phyloP scores from a whole-genome alignment of 352 stramenopile species.

The Phytophthora ramorum region DNA sequence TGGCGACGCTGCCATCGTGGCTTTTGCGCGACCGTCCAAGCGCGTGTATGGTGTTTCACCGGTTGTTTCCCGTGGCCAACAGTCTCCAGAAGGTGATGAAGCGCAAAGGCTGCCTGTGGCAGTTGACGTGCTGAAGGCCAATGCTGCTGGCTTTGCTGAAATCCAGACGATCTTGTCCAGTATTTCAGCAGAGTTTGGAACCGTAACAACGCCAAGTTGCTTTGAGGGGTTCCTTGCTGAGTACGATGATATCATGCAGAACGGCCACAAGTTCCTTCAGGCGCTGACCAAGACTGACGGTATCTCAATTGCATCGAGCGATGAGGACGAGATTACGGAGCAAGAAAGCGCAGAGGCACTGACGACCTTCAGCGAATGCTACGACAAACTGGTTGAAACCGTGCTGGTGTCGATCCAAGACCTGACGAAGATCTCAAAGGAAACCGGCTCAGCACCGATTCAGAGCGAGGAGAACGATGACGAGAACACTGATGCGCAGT shows the following conservation, averaged over 20 bases:
- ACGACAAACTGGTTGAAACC: slow-evolving; percentile 77
- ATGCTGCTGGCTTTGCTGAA: slow-evolving; percentile 42
- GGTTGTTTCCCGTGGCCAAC: slow-evolving; percentile 23
- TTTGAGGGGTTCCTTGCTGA: slow-evolving; percentile 43
- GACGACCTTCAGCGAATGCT: slow-evolving; percentile 52
- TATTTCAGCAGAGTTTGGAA: slow-evolving; percentile 38
- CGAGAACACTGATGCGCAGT: slow-evolving; percentile 27
- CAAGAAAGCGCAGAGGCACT: slow-evolving; percentile 38
- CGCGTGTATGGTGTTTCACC: slow-evolving; percentile 76
- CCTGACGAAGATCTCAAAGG: slow-evolving; percentile 62
- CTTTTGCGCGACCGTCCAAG: slow-evolving; percentile 64
- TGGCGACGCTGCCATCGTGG: slow-evolving; percentile 51
- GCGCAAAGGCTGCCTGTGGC: slow-evolving; percentile 34
- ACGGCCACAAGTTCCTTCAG: slow-evolving; percentile 51
- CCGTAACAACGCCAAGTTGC: slow-evolving; percentile 38
- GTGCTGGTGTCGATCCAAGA: slow-evolving; percentile 86
- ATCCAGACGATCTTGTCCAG: slow-evolving; percentile 36
- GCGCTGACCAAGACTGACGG: slow-evolving; percentile 18
- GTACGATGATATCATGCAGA: slow-evolving; percentile 30
- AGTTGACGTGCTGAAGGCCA: slow-evolving; percentile 38
- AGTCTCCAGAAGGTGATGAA: neutral
- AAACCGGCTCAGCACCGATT: slow-evolving; percentile 10
- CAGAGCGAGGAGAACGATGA: slow-evolving; percentile 19
- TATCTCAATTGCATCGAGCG: neutral
- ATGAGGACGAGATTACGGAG: slow-evolving; percentile 11